Evolutionary conservation across 1,139 yeast species (phyloP).

Genomic region (Entelexis sorbosivorans): DNA sequence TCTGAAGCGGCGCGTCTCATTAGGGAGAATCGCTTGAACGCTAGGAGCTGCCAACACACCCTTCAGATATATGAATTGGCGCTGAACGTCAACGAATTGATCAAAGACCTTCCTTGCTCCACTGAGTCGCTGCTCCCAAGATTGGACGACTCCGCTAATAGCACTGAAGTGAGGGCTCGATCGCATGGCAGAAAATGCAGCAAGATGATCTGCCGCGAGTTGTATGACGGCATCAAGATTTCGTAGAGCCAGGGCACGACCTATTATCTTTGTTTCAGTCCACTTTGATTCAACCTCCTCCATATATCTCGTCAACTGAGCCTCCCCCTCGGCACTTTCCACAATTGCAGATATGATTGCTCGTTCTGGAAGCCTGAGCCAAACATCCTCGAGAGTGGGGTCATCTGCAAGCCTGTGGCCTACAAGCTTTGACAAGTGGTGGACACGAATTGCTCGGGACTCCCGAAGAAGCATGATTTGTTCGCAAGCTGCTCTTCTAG

Average conservation of each 20-base stretch:
- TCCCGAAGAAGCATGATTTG: neutral
- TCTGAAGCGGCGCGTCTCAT: slow-evolving; percentile 58
- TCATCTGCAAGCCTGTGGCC: neutral
- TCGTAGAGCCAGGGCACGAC: slow-evolving; percentile 47
- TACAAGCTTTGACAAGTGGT: slow-evolving; percentile 7
- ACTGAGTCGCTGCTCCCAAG: slow-evolving; percentile 49
- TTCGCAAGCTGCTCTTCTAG: neutral
- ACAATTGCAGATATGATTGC: slow-evolving; percentile 41
- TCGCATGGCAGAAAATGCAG: slow-evolving; percentile 57
- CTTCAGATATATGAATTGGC: slow-evolving; percentile 78
- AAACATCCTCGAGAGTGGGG: slow-evolving; percentile 11
- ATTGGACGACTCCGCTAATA: slow-evolving; percentile 50
- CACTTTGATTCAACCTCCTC: slow-evolving; percentile 36
- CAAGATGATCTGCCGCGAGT: slow-evolving; percentile 49
- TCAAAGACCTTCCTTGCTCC: slow-evolving; percentile 46
- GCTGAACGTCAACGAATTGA: slow-evolving; percentile 72
- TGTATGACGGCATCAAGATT: slow-evolving; percentile 62
- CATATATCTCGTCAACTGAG: slow-evolving; percentile 49
- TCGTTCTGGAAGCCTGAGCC: slow-evolving; percentile 34
- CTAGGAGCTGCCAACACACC: slow-evolving; percentile 62
- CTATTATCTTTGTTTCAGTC: slow-evolving; percentile 41
- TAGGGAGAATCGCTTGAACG: slow-evolving; percentile 52
- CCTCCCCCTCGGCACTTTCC: slow-evolving; percentile 63
- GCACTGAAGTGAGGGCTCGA: slow-evolving; percentile 52
- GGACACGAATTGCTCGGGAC: slow-evolving; percentile 7